phyloP scores from a whole-genome alignment of 805 yeast species.

The Candida golubevii region DNA sequence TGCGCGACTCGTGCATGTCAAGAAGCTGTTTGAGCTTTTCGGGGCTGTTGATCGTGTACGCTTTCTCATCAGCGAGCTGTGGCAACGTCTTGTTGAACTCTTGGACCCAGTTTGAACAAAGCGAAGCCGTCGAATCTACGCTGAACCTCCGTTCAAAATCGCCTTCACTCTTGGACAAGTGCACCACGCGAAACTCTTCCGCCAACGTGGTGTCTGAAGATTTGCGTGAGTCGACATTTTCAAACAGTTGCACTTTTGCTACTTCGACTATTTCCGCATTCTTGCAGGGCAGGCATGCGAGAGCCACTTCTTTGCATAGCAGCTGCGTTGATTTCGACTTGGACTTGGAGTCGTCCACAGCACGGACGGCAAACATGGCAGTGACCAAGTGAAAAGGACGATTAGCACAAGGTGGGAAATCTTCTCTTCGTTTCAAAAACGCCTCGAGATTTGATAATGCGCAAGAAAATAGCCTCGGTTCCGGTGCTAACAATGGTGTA shows the following conservation, averaged over 20 bases:
- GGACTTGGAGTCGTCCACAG: slow-evolving; percentile 1
- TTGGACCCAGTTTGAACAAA: background rate
- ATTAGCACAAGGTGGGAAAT: too few relatives aligned
- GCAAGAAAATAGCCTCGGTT: too few relatives aligned
- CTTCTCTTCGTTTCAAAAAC: too few relatives aligned
- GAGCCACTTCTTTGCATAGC: slow-evolving; percentile 6
- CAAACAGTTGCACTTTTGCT: slow-evolving; percentile 1
- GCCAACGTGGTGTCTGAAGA: slow-evolving; percentile 11
- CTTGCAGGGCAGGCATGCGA: slow-evolving; percentile 3
- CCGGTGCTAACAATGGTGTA: too few relatives aligned
- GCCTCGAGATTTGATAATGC: too few relatives aligned
- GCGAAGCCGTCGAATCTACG: background rate
- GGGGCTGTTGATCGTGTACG: slow-evolving; percentile 4
- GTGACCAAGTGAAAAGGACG: too few relatives aligned
- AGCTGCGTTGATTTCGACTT: slow-evolving; percentile 6
- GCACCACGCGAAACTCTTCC: slow-evolving; percentile 1
- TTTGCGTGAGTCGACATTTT: slow-evolving; percentile 4
- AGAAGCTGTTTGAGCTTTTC: slow-evolving; percentile 16
- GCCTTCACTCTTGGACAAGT: background rate
- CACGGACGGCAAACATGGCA: slow-evolving; percentile 5
- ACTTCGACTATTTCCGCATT: background rate
- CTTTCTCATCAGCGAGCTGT: background rate
- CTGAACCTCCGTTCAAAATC: background rate
- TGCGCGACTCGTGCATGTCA: slow-evolving; percentile 15
- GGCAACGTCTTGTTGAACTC: slow-evolving; percentile 7